Conservation (phyloP, 768 basidiomycete genomes). For the Russula griseocarnosa region DNA sequence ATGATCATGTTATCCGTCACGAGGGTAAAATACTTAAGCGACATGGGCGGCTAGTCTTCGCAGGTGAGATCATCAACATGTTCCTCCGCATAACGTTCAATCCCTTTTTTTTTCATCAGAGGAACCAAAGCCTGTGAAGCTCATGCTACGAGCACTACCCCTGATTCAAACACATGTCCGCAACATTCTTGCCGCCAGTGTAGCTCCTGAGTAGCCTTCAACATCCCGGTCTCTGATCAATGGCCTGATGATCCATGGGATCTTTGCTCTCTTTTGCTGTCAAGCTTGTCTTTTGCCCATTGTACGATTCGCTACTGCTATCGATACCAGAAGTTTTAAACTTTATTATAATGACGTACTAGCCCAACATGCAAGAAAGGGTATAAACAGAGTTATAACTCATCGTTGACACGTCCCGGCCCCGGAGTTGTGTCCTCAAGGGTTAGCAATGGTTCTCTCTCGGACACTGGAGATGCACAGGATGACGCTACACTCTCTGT, state of each 20-base stretch:
- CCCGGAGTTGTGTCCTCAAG: not conserved
- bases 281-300: constrained; percentile 7
- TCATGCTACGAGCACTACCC: constrained; percentile 45
- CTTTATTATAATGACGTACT: constrained; percentile 10
- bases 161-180: constrained; percentile 27
- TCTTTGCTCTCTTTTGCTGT: constrained; percentile 1
- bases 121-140: constrained; percentile 67
- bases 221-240: not conserved
- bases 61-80: constrained; percentile 46
- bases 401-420: constrained; percentile 16
- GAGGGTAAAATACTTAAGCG: constrained; percentile 47
- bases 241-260: not conserved
- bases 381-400: constrained; percentile 17
- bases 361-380: not conserved
- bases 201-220: constrained; percentile 1
- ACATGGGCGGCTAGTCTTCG: constrained; percentile 60
- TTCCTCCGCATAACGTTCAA: not conserved
- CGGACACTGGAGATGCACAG: not conserved
- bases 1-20: constrained; percentile 50
- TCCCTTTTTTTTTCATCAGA: constrained; percentile 34
- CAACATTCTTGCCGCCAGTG: constrained; percentile 7
- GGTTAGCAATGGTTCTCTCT: not conserved
- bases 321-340: constrained; percentile 26
- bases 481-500: not conserved
- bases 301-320: constrained; percentile 13